A percentile compares a stretch with the other conserved stretches of the same genome.
phyloP scores from a whole-genome alignment of 2,329 filamentous ascomycete species.

The Diaporthe batatas region DNA sequence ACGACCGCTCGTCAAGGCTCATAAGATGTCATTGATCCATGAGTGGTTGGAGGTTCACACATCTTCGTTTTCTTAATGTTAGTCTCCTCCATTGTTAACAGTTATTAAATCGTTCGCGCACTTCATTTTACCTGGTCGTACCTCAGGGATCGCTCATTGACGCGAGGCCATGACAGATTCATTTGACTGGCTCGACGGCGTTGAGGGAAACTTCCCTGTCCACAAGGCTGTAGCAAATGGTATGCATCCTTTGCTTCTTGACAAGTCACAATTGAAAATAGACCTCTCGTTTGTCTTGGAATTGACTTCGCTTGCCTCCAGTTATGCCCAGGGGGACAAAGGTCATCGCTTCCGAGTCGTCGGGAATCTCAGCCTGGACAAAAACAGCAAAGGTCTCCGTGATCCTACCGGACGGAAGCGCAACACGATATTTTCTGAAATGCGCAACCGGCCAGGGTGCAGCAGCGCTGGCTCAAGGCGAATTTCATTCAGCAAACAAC shows the following conservation, averaged over 20 bases:
- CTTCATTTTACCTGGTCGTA: neutral
- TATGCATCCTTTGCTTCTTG: neutral
- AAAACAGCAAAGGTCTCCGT: conserved; percentile 21
- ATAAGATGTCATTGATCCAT: neutral
- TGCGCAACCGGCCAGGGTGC: conserved; percentile 1
- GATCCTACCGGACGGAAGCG: neutral
- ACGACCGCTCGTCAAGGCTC: no score
- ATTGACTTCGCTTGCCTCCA: neutral
- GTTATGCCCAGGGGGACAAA: conserved; percentile 17
- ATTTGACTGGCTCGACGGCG: neutral
- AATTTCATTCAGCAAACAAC: neutral
- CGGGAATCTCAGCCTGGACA: conserved; percentile 16
- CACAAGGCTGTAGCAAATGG: conserved; percentile 25
- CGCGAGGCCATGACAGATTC: neutral
- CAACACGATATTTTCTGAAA: neutral
- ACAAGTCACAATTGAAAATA: neutral
- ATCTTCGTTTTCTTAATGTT: no score
- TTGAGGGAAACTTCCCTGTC: conserved; percentile 13
- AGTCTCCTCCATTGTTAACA: no score
- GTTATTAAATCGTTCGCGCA: neutral
- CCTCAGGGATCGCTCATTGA: neutral
- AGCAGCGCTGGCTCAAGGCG: neutral
- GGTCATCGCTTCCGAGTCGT: conserved; percentile 1
- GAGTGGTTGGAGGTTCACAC: no score
- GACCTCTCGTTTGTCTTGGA: neutral